A percentile compares a stretch with the other conserved stretches of the same genome.
Evolutionary conservation across 2,329 filamentous ascomycete species (phyloP).

Genomic region (Cladobotryum mycophilum): DNA sequence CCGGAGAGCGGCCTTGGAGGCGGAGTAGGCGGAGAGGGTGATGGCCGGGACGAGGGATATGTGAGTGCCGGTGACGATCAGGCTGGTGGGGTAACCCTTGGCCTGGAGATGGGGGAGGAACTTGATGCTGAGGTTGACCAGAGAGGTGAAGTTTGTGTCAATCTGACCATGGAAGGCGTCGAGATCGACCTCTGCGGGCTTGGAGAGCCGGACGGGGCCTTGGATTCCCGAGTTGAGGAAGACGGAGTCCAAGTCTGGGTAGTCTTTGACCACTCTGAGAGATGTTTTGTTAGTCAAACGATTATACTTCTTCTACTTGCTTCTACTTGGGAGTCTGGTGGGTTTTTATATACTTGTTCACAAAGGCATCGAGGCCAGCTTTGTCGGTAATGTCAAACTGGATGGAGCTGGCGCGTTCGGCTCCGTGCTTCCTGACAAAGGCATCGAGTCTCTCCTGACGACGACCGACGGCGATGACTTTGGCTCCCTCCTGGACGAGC

Average conservation of each 20-base stretch:
- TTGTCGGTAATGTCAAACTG: slow-evolving; percentile 39
- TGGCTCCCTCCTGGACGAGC: slow-evolving; percentile 33
- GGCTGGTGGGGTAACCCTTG: slow-evolving; percentile 9
- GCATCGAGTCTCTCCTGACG: slow-evolving; percentile 42
- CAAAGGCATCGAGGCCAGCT: slow-evolving; percentile 23
- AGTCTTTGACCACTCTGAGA: slow-evolving; percentile 14
- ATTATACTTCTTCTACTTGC: no score
- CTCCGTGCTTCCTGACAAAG: slow-evolving; percentile 39
- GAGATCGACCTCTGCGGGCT: slow-evolving; percentile 19
- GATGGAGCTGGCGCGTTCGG: slow-evolving; percentile 31
- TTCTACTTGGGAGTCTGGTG: background rate
- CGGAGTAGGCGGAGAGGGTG: slow-evolving; percentile 15
- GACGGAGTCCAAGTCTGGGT: slow-evolving; percentile 49
- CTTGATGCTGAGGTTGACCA: slow-evolving; percentile 17
- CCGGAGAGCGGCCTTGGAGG: slow-evolving; percentile 18
- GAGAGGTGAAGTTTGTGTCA: slow-evolving; percentile 16
- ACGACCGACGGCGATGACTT: slow-evolving; percentile 42
- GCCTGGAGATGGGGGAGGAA: slow-evolving; percentile 14
- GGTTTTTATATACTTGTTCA: slow-evolving; percentile 8
- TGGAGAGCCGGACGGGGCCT: slow-evolving; percentile 23
- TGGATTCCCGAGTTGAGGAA: slow-evolving; percentile 54
- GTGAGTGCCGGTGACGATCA: slow-evolving; percentile 17
- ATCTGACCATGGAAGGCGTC: slow-evolving; percentile 18
- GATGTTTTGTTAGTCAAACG: background rate
- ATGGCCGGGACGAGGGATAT: slow-evolving; percentile 14